Conservation (phyloP, 768 basidiomycete species). For the Phallus indusiatus region DNA sequence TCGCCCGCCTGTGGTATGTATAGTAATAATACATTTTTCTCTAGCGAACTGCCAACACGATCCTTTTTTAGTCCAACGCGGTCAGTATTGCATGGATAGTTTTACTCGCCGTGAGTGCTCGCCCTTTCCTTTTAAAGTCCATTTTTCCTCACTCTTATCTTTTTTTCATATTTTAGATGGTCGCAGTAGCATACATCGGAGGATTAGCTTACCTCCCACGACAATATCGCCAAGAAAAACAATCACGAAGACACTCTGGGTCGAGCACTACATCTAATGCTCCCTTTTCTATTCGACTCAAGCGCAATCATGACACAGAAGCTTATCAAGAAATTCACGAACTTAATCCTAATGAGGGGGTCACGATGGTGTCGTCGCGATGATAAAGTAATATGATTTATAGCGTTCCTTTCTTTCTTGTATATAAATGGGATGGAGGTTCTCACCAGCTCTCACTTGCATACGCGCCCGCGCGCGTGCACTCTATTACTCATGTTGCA, state of each 20-base stretch:
- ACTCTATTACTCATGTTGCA: too few relatives aligned
- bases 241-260: background rate
- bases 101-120: slow-evolving; percentile 37
- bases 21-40: background rate
- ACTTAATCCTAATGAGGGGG: too few relatives aligned
- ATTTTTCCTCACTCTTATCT: background rate
- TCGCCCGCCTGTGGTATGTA: slow-evolving; percentile 22
- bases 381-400: too few relatives aligned
- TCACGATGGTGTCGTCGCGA: too few relatives aligned
- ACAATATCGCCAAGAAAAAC: slow-evolving; percentile 38
- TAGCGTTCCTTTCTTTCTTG: too few relatives aligned
- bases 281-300: background rate
- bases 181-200: slow-evolving; percentile 35
- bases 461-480: too few relatives aligned
- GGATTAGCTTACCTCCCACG: slow-evolving; percentile 30
- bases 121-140: background rate
- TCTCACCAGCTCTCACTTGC: too few relatives aligned
- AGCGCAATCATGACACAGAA: background rate
- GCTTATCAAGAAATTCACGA: too few relatives aligned
- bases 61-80: slow-evolving; percentile 16
- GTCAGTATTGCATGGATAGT: slow-evolving; percentile 35
- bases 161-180: slow-evolving; percentile 22
- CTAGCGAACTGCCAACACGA: background rate
- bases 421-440: too few relatives aligned
- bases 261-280: background rate